A percentile compares a stretch with the other conserved stretches of the same genome.
phyloP scores from a whole-genome alignment of 2,329 filamentous ascomycete species.

The Ophiosphaerella korrae region DNA sequence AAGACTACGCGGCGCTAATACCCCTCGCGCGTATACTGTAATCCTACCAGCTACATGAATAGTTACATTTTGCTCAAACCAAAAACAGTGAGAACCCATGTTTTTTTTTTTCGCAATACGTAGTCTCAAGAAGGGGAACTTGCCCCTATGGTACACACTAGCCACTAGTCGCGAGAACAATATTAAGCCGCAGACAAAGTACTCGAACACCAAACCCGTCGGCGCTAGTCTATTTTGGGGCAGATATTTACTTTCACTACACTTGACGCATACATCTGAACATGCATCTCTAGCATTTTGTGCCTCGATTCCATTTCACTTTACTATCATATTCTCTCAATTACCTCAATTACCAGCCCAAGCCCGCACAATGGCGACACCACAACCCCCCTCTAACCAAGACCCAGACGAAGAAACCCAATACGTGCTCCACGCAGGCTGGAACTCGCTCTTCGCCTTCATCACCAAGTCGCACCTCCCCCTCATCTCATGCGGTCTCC shows the following conservation, averaged over 20 bases:
- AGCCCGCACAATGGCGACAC: too few relatives aligned
- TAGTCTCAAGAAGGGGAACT: too few relatives aligned
- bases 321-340: too few relatives aligned
- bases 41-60: too few relatives aligned
- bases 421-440: constrained; percentile 39
- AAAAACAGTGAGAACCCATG: too few relatives aligned
- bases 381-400: background rate
- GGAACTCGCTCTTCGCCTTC: constrained; percentile 72
- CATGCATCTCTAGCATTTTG: too few relatives aligned
- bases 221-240: constrained; percentile 22
- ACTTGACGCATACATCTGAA: background rate
- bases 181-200: constrained; percentile 38
- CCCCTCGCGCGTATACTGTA: too few relatives aligned
- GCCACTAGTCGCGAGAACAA: constrained; percentile 32
- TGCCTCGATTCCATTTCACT: too few relatives aligned
- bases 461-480: constrained; percentile 65
- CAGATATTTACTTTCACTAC: constrained; percentile 18
- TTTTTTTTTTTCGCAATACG: too few relatives aligned
- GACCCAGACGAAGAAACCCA: constrained; percentile 26
- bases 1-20: too few relatives aligned
- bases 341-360: too few relatives aligned
- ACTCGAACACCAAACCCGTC: constrained; percentile 4
- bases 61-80: too few relatives aligned
- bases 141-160: background rate
- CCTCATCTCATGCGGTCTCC: constrained; percentile 60